Conservation (phyloP, 257 asterid species). For the Marsdenia floribunda region DNA sequence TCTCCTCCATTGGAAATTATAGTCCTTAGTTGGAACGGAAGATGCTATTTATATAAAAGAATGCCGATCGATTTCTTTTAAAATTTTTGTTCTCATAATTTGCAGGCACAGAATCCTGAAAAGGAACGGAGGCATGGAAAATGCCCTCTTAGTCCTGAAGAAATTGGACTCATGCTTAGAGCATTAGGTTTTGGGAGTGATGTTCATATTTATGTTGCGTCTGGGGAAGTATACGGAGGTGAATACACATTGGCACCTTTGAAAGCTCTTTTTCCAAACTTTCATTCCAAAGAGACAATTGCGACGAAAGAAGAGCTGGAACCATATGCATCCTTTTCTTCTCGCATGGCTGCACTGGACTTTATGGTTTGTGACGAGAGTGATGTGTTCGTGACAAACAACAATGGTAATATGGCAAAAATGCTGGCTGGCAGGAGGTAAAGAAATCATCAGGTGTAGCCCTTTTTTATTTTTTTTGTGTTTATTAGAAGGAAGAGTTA, state of each 20-base stretch:
- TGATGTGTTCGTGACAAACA: conserved; percentile 67
- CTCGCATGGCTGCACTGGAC: conserved; percentile 83
- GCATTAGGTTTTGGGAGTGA: conserved; percentile 63
- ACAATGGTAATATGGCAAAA: conserved; percentile 82
- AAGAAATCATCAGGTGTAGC: background rate
- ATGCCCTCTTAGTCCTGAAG: conserved; percentile 71
- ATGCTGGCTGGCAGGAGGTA: conserved; percentile 73
- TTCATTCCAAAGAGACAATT: conserved; percentile 62
- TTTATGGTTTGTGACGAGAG: conserved; percentile 77
- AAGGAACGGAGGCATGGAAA: conserved; percentile 63
- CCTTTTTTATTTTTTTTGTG: too few relatives aligned
- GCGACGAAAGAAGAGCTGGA: conserved; percentile 57
- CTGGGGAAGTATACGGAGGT: conserved; percentile 75
- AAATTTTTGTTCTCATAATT: conserved; percentile 5
- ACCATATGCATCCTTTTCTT: conserved; percentile 48
- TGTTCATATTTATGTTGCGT: conserved; percentile 71
- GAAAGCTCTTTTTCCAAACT: conserved; percentile 63
- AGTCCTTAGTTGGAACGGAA: background rate
- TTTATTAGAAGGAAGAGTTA: too few relatives aligned
- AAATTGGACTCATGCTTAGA: conserved; percentile 75
- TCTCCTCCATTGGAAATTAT: background rate
- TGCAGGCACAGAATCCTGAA: conserved; percentile 54
- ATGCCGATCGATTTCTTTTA: conserved; percentile 1
- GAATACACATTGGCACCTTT: conserved; percentile 60
- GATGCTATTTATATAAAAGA: background rate